Evolutionary conservation across 148 eudicot species (phyloP).

Genomic region (Chenopodium album): DNA sequence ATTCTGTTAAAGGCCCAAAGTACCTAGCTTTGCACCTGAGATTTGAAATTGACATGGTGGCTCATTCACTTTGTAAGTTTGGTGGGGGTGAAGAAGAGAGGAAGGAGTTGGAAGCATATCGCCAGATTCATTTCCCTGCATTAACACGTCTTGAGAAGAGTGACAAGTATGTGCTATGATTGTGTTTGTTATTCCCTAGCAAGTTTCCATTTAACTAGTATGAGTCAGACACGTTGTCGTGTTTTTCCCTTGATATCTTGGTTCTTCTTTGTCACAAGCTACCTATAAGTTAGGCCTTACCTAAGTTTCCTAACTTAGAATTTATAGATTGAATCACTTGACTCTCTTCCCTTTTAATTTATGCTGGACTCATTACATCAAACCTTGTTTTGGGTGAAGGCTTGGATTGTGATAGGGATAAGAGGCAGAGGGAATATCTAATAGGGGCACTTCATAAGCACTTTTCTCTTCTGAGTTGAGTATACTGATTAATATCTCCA

Average conservation of each 20-base stretch:
- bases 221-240: neutral
- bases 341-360: neutral
- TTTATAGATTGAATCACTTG: neutral
- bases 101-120: constrained; percentile 83
- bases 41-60: constrained; percentile 99
- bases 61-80: constrained; percentile 93
- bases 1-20: constrained; percentile 42
- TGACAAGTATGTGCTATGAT: constrained; percentile 52
- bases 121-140: constrained; percentile 80
- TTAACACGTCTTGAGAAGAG: constrained; percentile 50
- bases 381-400: neutral
- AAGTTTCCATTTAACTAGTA: neutral
- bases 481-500: neutral
- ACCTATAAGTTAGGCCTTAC: too few species aligned
- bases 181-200: neutral
- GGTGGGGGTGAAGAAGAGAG: constrained; percentile 96
- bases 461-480: neutral
- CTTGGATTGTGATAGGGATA: neutral
- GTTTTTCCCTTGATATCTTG: neutral
- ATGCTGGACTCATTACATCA: neutral
- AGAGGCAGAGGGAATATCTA: neutral
- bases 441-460: neutral
- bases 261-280: neutral
- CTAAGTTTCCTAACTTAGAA: neutral
- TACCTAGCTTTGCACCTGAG: constrained; percentile 92